A percentile compares a stretch with the other conserved stretches of the same genome.
These are phyloP conservation scores for Fusarium sp. DNA, from an alignment of 2,329 filamentous ascomycete genomes.

Conservation along the genomic window DNA sequence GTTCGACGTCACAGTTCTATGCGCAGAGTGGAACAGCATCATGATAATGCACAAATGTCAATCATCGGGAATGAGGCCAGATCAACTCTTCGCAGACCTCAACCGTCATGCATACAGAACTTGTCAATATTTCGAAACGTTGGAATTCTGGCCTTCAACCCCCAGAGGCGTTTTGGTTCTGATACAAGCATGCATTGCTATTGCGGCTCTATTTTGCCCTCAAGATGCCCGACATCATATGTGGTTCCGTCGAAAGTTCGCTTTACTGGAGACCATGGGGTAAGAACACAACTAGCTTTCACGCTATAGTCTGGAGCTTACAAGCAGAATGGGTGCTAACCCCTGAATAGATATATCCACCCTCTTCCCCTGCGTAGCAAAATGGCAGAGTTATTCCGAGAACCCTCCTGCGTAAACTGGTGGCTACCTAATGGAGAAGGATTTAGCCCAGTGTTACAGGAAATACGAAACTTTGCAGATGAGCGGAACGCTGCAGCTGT, in stretches of 20 bases:
- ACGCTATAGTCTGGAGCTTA: neutral
- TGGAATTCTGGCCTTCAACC: slow-evolving; percentile 77
- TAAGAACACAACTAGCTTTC: slow-evolving; percentile 57
- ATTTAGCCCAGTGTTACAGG: slow-evolving; percentile 78
- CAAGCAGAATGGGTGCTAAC: slow-evolving; percentile 15
- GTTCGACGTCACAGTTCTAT: slow-evolving; percentile 80
- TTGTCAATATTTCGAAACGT: slow-evolving; percentile 83
- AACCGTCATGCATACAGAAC: slow-evolving; percentile 73
- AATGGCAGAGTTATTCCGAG: slow-evolving; percentile 81
- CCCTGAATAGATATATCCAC: slow-evolving; percentile 78
- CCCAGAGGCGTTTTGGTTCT: slow-evolving; percentile 78
- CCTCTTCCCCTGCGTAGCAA: slow-evolving; percentile 78
- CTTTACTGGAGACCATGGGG: slow-evolving; percentile 82
- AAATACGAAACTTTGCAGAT: slow-evolving; percentile 83
- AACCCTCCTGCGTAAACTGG: slow-evolving; percentile 80
- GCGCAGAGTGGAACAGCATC: slow-evolving; percentile 82
- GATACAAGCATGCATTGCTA: slow-evolving; percentile 80
- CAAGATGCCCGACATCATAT: slow-evolving; percentile 77
- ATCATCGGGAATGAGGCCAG: slow-evolving; percentile 68
- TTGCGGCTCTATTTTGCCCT: slow-evolving; percentile 84
- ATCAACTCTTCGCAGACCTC: slow-evolving; percentile 65
- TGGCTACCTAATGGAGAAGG: slow-evolving; percentile 90
- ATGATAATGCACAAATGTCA: slow-evolving; percentile 86
- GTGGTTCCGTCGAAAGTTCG: slow-evolving; percentile 86
- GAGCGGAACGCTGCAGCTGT: slow-evolving; percentile 75